A percentile compares a stretch with the other conserved stretches of the same genome.
phyloP scores from a whole-genome alignment of 345 rosid species.

The Corymbia maculata region DNA sequence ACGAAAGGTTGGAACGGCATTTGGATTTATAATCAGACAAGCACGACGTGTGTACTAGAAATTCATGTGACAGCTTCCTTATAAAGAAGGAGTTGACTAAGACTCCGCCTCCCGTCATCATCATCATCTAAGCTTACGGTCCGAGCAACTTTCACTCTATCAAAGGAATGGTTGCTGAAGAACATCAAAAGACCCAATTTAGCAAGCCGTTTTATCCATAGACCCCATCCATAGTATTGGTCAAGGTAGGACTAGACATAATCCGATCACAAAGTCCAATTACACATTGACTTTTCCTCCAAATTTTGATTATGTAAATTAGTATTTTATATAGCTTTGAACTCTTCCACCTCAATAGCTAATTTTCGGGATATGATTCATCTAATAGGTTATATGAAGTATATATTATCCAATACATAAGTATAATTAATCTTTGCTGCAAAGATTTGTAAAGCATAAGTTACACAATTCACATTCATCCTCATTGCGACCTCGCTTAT shows the following conservation, averaged over 20 bases:
- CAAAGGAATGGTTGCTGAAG: background rate
- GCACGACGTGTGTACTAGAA: background rate
- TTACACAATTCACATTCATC: background rate
- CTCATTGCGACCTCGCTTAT: background rate
- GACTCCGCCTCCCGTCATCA: background rate
- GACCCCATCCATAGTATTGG: background rate
- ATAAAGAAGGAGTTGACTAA: background rate
- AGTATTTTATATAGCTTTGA: background rate
- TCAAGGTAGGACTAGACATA: background rate
- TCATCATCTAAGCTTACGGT: background rate
- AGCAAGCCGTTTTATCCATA: background rate
- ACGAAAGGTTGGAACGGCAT: background rate
- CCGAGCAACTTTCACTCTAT: background rate
- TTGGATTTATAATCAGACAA: background rate
- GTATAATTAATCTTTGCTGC: background rate
- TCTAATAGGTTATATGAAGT: rapidly evolving
- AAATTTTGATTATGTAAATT: background rate
- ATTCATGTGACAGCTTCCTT: background rate
- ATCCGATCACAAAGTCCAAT: background rate
- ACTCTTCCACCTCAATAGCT: background rate
- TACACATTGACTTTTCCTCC: background rate
- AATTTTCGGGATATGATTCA: background rate
- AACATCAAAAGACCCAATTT: background rate
- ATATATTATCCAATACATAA: background rate
- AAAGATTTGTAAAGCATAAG: background rate